These are phyloP conservation scores for Diaporthe sp. DNA, from an alignment of 2,329 filamentous ascomycete species.

Conservation along the genomic window DNA sequence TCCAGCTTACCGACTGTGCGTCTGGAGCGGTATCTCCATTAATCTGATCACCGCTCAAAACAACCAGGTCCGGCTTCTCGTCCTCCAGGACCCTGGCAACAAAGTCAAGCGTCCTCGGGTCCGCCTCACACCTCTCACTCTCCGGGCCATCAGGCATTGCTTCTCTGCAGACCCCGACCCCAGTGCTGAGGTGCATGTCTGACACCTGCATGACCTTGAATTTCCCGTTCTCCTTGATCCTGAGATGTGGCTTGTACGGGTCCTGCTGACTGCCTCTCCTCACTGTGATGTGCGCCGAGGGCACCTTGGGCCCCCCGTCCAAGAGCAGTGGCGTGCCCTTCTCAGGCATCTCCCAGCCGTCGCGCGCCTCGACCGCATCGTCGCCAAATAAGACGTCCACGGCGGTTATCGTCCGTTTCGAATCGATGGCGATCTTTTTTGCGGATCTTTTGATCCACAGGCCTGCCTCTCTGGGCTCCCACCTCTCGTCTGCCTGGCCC, in stretches of 20 bases:
- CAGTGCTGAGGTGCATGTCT: conserved; percentile 95
- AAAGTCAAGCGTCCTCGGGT: conserved; percentile 91
- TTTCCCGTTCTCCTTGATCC: conserved; percentile 87
- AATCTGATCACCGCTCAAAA: conserved; percentile 93
- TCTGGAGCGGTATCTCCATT: conserved; percentile 95
- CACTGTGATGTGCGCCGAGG: conserved; percentile 81
- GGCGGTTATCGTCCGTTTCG: conserved; percentile 78
- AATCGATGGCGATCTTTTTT: conserved; percentile 79
- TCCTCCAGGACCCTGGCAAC: conserved; percentile 85
- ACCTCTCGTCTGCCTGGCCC: conserved; percentile 69
- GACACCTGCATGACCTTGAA: conserved; percentile 98
- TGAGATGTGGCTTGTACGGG: conserved; percentile 75
- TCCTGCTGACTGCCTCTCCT: conserved; percentile 76
- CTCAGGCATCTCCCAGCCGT: conserved; percentile 77
- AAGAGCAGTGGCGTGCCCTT: conserved; percentile 79
- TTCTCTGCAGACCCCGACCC: conserved; percentile 86
- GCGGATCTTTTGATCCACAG: conserved; percentile 85
- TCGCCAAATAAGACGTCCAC: conserved; percentile 90
- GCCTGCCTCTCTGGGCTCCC: conserved; percentile 82
- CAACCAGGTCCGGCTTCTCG: conserved; percentile 92
- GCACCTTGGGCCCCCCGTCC: conserved; percentile 68
- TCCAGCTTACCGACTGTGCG: conserved; percentile 76
- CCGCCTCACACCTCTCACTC: conserved; percentile 86
- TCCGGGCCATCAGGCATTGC: conserved; percentile 80
- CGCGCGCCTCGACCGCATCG: conserved; percentile 89